Base-by-base conservation (phyloP, 805 yeast genomes). In the Candida verbasci region DNA sequence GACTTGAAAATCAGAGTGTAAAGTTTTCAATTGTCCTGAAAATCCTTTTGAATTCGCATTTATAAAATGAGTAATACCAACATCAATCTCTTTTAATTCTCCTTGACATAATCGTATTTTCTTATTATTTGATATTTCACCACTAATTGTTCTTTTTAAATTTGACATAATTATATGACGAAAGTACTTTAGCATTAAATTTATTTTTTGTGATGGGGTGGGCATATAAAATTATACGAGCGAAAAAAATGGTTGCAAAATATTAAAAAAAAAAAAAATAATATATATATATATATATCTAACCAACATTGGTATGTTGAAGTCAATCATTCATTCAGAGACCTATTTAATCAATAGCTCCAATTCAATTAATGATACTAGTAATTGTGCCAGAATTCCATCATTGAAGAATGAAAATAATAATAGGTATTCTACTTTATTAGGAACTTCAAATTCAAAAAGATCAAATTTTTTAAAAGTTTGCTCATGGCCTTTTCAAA, bases 1-100 rank as follows among this genome's bases (percentile, higher is more conserved):
- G 30, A 93, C 99, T 53, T 86, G 72, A 56, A 93, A 93, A 56
- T 93, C 99, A 9, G 95, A 82, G 60, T 88, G 89, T 43, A 96
- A 69, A 53, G 86, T 95, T 58, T 93, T 93, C 49, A 93, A 68
- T 10, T 74, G 70, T 2, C 97, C 98, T 12, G 58, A 56, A 45
- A 93, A 86, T 3, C 96, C 95, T n/a, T n/a, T n/a, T 24, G 53
- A 40, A 17, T 39, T 40, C 17, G 67, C 49, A 32, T 78, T 76
- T 24, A 87, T 60, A 49, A 65, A 89, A 35, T 76, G 76, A 1
- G 86, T 79, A 45, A 93, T 91, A 5, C 98, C 98, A 8, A 93
- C 98, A 55, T 88, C 42, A 10, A n/a, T 9, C 12, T 35, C 38
- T 30, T 23, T 24, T 5, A 35, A 28, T 3, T 29, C 34, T 3